Conservation (phyloP, 352 stramenopile genomes). For the Blastocystis sp. region DNA sequence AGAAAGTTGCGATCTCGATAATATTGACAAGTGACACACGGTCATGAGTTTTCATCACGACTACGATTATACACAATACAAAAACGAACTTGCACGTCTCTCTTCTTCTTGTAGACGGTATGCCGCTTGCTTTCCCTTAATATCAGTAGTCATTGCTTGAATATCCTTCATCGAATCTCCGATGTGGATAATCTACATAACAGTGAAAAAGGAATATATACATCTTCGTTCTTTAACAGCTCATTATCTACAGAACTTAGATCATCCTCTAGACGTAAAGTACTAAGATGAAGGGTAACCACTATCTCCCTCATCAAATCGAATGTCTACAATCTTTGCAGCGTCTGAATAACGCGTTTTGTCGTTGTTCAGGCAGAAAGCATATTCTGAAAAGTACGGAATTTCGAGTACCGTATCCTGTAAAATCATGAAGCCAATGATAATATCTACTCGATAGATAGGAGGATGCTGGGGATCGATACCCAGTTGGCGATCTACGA, state of each 20-base stretch:
- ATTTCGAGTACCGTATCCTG: slow-evolving; percentile 55
- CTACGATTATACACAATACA: not conserved
- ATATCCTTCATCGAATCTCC: slow-evolving; percentile 47
- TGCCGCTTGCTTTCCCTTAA: slow-evolving; percentile 52
- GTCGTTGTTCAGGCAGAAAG: slow-evolving; percentile 54
- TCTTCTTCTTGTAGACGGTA: slow-evolving; percentile 55
- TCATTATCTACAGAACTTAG: not conserved
- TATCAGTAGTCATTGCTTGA: slow-evolving; percentile 50
- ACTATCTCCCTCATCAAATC: slow-evolving; percentile 10
- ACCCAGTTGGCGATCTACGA: slow-evolving; percentile 3
- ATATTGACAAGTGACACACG: slow-evolving; percentile 45
- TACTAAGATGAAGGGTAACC: not conserved
- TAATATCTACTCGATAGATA: not conserved
- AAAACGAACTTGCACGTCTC: not conserved
- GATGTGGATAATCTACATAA: slow-evolving; percentile 53
- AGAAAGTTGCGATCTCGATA: slow-evolving; percentile 35
- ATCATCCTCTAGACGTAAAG: not conserved
- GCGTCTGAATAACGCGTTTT: not conserved
- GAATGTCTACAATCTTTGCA: slow-evolving; percentile 42
- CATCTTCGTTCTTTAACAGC: slow-evolving; percentile 41
- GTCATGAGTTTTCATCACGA: slow-evolving; percentile 45
- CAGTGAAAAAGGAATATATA: not conserved
- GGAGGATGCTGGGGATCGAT: slow-evolving; percentile 41
- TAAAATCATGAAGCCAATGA: not conserved
- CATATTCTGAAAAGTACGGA: slow-evolving; percentile 61